Conservation (phyloP, 352 stramenopile species). For the Globisporangium parvum region DNA sequence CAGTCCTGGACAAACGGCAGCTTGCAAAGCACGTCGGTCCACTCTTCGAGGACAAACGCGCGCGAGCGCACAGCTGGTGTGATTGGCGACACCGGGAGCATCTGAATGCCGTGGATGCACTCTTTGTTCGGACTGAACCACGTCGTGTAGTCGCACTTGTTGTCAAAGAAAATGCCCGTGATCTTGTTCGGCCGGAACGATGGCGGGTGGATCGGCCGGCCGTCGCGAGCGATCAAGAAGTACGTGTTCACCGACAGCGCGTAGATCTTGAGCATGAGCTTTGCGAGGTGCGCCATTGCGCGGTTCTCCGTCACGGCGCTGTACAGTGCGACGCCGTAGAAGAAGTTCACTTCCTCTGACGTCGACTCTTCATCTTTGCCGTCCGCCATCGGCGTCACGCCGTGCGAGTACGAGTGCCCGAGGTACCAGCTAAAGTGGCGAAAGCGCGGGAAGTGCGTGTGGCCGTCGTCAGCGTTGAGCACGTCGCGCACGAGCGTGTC, state of each 20-base stretch:
- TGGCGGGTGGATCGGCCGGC: constrained; percentile 36
- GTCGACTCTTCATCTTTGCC: constrained; percentile 70
- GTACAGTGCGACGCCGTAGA: constrained; percentile 54
- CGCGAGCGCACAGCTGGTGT: constrained; percentile 28
- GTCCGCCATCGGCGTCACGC: constrained; percentile 62
- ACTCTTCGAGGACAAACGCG: constrained; percentile 53
- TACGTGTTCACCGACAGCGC: constrained; percentile 57
- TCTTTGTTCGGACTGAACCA: constrained; percentile 72
- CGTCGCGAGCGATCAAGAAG: constrained; percentile 46
- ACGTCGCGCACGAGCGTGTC: constrained; percentile 56
- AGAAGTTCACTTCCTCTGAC: constrained; percentile 66
- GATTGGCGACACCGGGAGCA: constrained; percentile 59
- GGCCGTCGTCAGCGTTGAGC: constrained; percentile 20
- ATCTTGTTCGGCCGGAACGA: constrained; percentile 62
- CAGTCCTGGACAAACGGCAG: constrained; percentile 46
- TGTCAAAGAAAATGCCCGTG: constrained; percentile 69
- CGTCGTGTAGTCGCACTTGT: constrained; percentile 70
- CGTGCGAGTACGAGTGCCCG: constrained; percentile 63
- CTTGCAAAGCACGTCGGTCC: constrained; percentile 48
- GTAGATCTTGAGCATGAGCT: constrained; percentile 57
- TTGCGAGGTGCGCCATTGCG: constrained; percentile 28
- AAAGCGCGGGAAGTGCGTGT: constrained; percentile 51
- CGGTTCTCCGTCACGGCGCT: constrained; percentile 38
- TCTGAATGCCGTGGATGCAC: constrained; percentile 77
- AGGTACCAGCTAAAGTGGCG: constrained; percentile 62